Evolutionary conservation across 768 basidiomycete species (phyloP).

Genomic region (Boletus edulis): DNA sequence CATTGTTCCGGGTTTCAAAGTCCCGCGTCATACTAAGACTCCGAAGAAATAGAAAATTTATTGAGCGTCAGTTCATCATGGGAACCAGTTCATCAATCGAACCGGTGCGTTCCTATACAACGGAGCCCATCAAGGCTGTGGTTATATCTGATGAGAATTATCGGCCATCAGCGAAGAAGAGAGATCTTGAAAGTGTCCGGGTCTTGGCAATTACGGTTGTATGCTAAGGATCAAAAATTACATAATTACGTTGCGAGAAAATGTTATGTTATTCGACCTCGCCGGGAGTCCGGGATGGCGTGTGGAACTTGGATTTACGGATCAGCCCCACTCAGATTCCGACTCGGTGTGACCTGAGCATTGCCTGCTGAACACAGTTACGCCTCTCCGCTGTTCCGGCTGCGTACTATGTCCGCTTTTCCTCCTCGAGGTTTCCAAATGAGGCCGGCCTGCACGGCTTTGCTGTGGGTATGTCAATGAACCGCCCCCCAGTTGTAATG

Average conservation of each 20-base stretch:
- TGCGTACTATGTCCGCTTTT: neutral
- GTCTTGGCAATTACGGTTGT: too few relatives aligned
- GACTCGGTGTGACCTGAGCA: too few relatives aligned
- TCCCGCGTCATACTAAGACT: neutral
- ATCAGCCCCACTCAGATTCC: too few relatives aligned
- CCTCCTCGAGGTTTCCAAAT: neutral
- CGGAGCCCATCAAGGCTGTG: neutral
- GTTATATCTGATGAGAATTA: too few relatives aligned
- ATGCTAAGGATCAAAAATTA: too few relatives aligned
- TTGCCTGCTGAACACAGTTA: too few relatives aligned
- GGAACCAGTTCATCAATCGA: neutral
- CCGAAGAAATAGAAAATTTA: neutral
- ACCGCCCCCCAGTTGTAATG: neutral
- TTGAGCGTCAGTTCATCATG: neutral
- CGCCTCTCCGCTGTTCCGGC: neutral
- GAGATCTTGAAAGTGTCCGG: too few relatives aligned
- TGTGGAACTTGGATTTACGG: too few relatives aligned
- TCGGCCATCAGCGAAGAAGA: too few relatives aligned
- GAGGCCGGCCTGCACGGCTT: neutral
- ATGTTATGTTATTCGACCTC: too few relatives aligned
- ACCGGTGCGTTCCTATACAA: neutral
- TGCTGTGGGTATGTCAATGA: neutral
- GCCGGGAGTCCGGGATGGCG: too few relatives aligned
- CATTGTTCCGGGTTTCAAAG: neutral
- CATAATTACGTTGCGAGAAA: too few relatives aligned